Evolutionary conservation across 2,329 filamentous ascomycete genomes (phyloP).

Genomic region (Sporothrix pseudoabietina): DNA sequence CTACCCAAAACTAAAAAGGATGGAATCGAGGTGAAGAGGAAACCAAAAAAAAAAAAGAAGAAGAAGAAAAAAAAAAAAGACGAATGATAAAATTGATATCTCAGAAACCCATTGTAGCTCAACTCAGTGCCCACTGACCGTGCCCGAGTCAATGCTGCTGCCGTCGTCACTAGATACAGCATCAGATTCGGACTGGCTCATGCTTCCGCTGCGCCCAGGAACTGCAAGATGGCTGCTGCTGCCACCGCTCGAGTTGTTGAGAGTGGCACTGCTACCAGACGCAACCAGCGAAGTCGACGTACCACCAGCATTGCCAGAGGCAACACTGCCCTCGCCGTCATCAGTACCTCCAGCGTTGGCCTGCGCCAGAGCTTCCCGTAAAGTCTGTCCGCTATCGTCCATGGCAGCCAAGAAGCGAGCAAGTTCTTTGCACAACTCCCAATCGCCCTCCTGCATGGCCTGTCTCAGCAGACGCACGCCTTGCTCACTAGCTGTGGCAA

Average conservation of each 20-base stretch:
- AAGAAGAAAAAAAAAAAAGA: background rate
- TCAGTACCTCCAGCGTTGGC: conserved; percentile 47
- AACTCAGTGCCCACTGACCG: conserved; percentile 20
- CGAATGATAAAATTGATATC: background rate
- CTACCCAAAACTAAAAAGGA: background rate
- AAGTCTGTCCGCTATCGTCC: conserved; percentile 79
- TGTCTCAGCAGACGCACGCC: conserved; percentile 78
- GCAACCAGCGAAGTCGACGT: background rate
- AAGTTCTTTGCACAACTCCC: conserved; percentile 93
- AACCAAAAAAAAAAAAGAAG: background rate
- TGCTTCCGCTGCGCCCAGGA: conserved; percentile 35
- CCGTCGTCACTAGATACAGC: conserved; percentile 34
- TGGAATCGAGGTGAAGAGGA: background rate
- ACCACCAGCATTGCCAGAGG: background rate
- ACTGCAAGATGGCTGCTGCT: conserved; percentile 40
- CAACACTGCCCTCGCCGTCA: background rate
- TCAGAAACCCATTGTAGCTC: background rate
- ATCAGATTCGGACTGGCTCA: conserved; percentile 33
- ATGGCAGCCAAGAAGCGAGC: conserved; percentile 93
- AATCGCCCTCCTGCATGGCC: conserved; percentile 83
- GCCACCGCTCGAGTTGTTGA: conserved; percentile 2
- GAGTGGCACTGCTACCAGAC: conserved; percentile 8
- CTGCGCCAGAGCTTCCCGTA: conserved; percentile 70
- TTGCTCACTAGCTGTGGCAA: conserved; percentile 70
- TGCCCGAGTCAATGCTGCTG: conserved; percentile 32